Conservation (phyloP, 1,284 basidiomycete species). For the Cutaneotrichosporon sp. region DNA sequence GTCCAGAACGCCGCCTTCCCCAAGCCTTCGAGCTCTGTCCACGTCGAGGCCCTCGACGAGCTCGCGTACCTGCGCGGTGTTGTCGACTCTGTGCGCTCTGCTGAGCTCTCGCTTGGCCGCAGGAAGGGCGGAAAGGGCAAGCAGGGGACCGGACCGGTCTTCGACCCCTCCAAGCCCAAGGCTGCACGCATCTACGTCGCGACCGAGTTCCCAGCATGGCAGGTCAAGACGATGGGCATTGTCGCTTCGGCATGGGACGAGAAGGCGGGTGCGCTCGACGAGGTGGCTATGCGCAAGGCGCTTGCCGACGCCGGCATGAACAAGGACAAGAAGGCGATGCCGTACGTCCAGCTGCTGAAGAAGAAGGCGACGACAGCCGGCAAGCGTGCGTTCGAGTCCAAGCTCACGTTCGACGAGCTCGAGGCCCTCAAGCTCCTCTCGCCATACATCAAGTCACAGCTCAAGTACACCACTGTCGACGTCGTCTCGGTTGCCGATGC, state of each 20-base stretch:
- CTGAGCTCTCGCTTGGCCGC: slow-evolving; percentile 75
- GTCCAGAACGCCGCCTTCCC: slow-evolving; percentile 70
- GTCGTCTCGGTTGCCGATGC: slow-evolving; percentile 72
- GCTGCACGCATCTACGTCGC: slow-evolving; percentile 86
- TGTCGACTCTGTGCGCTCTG: slow-evolving; percentile 72
- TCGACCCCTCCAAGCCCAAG: slow-evolving; percentile 80
- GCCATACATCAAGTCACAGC: slow-evolving; percentile 80
- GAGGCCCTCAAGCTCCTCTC: slow-evolving; percentile 70
- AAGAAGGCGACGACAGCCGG: slow-evolving; percentile 81
- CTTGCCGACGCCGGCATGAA: slow-evolving; percentile 75
- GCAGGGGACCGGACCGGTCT: slow-evolving; percentile 56
- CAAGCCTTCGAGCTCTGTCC: slow-evolving; percentile 58
- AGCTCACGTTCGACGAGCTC: slow-evolving; percentile 80
- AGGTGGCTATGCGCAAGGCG: slow-evolving; percentile 71
- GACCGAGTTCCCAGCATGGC: slow-evolving; percentile 89
- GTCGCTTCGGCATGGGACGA: slow-evolving; percentile 70
- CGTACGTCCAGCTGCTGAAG: slow-evolving; percentile 88
- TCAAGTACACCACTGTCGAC: slow-evolving; percentile 72
- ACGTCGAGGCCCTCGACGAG: slow-evolving; percentile 62
- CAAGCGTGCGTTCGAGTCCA: slow-evolving; percentile 78
- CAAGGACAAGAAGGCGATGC: slow-evolving; percentile 96
- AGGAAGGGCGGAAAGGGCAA: slow-evolving; percentile 56
- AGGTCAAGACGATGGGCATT: slow-evolving; percentile 74
- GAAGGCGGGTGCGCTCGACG: slow-evolving; percentile 70
- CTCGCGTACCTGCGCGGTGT: slow-evolving; percentile 62